phyloP scores from a whole-genome alignment of 306 rosid species.

The Pyrus communis region DNA sequence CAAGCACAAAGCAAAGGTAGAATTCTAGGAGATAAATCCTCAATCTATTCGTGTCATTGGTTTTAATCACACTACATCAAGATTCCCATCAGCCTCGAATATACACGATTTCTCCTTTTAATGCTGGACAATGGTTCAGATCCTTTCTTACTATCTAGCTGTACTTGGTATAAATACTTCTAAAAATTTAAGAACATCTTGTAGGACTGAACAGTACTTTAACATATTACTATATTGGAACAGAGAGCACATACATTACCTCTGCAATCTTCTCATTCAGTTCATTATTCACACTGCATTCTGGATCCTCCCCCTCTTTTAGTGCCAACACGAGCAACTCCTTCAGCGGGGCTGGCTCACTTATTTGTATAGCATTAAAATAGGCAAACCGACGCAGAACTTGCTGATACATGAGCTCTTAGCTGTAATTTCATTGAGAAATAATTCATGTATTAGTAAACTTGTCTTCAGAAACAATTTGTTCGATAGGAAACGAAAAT shows the following conservation, averaged over 20 bases:
- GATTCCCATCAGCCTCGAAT: neutral
- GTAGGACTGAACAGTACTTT: neutral
- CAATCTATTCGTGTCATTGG: neutral
- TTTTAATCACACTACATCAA: neutral
- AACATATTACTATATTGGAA: neutral
- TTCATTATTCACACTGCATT: slow-evolving; percentile 42
- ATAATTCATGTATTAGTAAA: neutral
- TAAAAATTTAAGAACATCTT: neutral
- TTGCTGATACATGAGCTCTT: slow-evolving; percentile 98
- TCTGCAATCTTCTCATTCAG: slow-evolving; percentile 73
- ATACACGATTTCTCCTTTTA: neutral
- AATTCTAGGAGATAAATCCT: neutral
- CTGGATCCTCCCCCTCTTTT: slow-evolving; percentile 67
- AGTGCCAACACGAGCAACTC: slow-evolving; percentile 78
- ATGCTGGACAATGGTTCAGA: neutral
- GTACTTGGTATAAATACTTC: neutral
- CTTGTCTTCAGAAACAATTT: neutral
- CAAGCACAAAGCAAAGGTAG: neutral
- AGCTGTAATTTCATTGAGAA: slow-evolving; percentile 41
- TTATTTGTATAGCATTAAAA: slow-evolving; percentile 78
- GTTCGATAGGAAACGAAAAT: neutral
- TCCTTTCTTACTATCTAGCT: neutral
- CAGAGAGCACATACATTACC: slow-evolving; percentile 36
- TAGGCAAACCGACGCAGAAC: slow-evolving; percentile 74
- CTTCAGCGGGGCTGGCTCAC: slow-evolving; percentile 66